Conservation (phyloP, 169 alveolate genomes). For the Plasmodium yoelii region DNA sequence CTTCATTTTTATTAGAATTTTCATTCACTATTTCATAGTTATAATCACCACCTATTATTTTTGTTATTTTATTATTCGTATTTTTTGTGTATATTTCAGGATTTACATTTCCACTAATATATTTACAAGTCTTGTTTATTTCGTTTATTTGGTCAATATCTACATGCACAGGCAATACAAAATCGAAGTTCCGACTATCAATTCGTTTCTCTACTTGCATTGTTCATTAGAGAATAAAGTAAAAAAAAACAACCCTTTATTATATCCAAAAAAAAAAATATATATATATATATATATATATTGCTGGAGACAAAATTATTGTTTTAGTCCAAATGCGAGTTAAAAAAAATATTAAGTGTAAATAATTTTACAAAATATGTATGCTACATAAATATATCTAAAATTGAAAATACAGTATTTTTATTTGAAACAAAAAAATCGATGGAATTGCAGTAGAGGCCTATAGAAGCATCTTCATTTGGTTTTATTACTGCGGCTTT, state of each 20-base stretch:
- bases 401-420: no score
- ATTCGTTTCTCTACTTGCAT: slow-evolving; percentile 19
- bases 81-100: slow-evolving; percentile 33
- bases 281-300: background rate
- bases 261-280: background rate
- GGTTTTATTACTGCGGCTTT: no score
- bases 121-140: slow-evolving; percentile 49
- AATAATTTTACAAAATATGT: no score
- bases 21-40: slow-evolving; percentile 4
- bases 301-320: background rate
- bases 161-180: slow-evolving; percentile 43
- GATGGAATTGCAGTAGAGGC: no score
- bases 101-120: slow-evolving; percentile 44
- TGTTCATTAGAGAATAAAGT: background rate
- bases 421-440: no score
- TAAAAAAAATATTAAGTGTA: no score
- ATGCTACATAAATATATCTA: no score
- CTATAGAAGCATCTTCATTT: no score
- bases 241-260: background rate
- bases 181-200: slow-evolving; percentile 50
- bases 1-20: background rate
- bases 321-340: no score
- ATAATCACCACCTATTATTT: slow-evolving; percentile 42
- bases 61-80: slow-evolving; percentile 37
- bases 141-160: slow-evolving; percentile 66